These are phyloP conservation scores for Cladorrhinum sp. DNA, from an alignment of 2,329 filamentous ascomycete species.

Conservation along the genomic window DNA sequence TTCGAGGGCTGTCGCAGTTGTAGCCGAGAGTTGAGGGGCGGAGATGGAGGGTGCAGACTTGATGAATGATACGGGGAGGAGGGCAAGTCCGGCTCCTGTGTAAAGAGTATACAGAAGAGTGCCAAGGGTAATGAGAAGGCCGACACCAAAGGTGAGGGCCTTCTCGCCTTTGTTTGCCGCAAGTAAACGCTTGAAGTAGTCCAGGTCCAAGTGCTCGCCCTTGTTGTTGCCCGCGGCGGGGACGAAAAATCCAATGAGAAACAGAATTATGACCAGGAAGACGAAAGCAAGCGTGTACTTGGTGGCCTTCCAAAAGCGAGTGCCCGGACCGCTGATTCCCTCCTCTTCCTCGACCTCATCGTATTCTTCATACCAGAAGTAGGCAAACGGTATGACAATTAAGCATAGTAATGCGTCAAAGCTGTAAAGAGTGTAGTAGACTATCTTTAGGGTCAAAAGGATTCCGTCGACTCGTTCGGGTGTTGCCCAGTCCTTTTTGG, in stretches of 20 bases:
- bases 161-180: conserved; percentile 88
- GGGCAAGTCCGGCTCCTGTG: conserved; percentile 81
- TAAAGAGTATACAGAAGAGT: conserved; percentile 85
- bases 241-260: conserved; percentile 91
- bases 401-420: conserved; percentile 87
- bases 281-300: conserved; percentile 91
- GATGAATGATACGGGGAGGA: conserved; percentile 87
- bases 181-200: conserved; percentile 85
- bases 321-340: conserved; percentile 66
- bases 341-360: conserved; percentile 85
- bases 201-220: conserved; percentile 71
- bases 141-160: conserved; percentile 83
- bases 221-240: conserved; percentile 69
- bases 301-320: conserved; percentile 75
- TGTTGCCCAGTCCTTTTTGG: conserved; percentile 93
- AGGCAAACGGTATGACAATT: conserved; percentile 87
- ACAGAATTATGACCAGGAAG: conserved; percentile 73
- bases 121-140: conserved; percentile 82
- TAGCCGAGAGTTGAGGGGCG: conserved; percentile 71
- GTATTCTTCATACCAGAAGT: conserved; percentile 98
- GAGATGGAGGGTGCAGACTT: conserved; percentile 87
- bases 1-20: conserved; percentile 75
- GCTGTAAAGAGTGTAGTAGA: conserved; percentile 92
- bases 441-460: conserved; percentile 73
- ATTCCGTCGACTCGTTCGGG: conserved; percentile 76